Percentiles rank a stretch among this genome's conserved stretches.
phyloP scores from a whole-genome alignment of 768 basidiomycete species.

The Boletus rex-veris region DNA sequence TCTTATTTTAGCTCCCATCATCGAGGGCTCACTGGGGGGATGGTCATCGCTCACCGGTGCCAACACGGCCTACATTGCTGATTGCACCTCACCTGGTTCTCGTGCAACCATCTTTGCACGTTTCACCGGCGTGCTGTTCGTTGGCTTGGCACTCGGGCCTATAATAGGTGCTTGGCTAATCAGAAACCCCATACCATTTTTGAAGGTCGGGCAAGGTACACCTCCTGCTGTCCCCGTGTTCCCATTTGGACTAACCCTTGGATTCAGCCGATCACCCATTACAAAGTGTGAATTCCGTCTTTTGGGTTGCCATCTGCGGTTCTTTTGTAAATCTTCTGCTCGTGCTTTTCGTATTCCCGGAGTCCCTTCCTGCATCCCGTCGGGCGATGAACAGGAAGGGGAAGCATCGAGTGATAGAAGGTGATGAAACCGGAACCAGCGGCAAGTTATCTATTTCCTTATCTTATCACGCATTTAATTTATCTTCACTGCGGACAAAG shows the following conservation, averaged over 20 bases:
- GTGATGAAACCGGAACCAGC: background rate
- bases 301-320: slow-evolving; percentile 48
- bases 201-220: slow-evolving; percentile 27
- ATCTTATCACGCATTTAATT: background rate
- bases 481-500: background rate
- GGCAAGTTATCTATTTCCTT: slow-evolving; percentile 10
- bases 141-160: slow-evolving; percentile 78
- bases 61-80: slow-evolving; percentile 66
- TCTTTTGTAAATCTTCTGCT: slow-evolving; percentile 54
- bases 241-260: slow-evolving; percentile 6
- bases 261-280: slow-evolving; percentile 29
- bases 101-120: slow-evolving; percentile 66
- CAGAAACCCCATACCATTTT: slow-evolving; percentile 37
- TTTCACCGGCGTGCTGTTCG: slow-evolving; percentile 71
- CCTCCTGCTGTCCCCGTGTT: background rate
- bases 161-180: slow-evolving; percentile 58
- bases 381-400: slow-evolving; percentile 28
- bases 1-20: slow-evolving; percentile 70
- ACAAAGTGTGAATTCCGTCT: slow-evolving; percentile 46
- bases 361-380: slow-evolving; percentile 42
- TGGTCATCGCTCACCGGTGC: slow-evolving; percentile 65
- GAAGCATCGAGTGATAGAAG: slow-evolving; percentile 26
- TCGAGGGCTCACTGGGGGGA: slow-evolving; percentile 81
- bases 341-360: slow-evolving; percentile 56
- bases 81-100: slow-evolving; percentile 81